Percentiles rank a stretch among this genome's conserved stretches.
phyloP scores from a whole-genome alignment of 108 stramenopile species.

The Seminavis robusta region DNA sequence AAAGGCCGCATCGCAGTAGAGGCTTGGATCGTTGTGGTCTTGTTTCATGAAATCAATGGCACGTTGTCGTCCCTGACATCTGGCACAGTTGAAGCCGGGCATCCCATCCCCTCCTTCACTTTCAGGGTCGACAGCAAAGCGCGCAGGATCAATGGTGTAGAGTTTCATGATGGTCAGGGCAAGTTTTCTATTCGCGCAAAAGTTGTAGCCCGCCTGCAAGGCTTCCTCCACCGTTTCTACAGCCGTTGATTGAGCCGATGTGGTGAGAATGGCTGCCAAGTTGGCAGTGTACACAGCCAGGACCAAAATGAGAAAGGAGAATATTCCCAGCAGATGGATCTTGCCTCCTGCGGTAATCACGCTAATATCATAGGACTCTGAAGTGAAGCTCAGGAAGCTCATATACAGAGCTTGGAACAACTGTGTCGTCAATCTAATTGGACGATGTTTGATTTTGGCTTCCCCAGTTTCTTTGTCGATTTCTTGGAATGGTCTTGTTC shows the following conservation, averaged over 20 bases:
- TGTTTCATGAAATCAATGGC: constrained; percentile 19
- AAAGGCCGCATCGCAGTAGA: constrained; percentile 18
- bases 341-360: constrained; percentile 12
- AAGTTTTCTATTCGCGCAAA: constrained; percentile 17
- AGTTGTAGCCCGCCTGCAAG: constrained; percentile 1
- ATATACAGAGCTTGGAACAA: constrained; percentile 7
- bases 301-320: constrained; percentile 19
- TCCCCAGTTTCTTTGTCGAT: not conserved
- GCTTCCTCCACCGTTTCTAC: constrained; percentile 12
- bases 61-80: constrained; percentile 4
- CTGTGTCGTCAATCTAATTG: not conserved
- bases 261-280: constrained; percentile 14
- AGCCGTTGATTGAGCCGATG: not conserved
- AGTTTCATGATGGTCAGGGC: constrained; percentile 1
- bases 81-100: constrained; percentile 22
- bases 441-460: not conserved
- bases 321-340: constrained; percentile 8
- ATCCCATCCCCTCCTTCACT: constrained; percentile 8
- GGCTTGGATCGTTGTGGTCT: not conserved
- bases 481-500: not conserved
- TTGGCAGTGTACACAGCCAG: constrained; percentile 26
- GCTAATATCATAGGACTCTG: not conserved
- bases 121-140: constrained; percentile 7
- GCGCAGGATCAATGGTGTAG: not conserved
- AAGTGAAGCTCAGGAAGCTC: constrained; percentile 4